phyloP scores from a whole-genome alignment of 768 basidiomycete genomes.

The Lentinula boryana region DNA sequence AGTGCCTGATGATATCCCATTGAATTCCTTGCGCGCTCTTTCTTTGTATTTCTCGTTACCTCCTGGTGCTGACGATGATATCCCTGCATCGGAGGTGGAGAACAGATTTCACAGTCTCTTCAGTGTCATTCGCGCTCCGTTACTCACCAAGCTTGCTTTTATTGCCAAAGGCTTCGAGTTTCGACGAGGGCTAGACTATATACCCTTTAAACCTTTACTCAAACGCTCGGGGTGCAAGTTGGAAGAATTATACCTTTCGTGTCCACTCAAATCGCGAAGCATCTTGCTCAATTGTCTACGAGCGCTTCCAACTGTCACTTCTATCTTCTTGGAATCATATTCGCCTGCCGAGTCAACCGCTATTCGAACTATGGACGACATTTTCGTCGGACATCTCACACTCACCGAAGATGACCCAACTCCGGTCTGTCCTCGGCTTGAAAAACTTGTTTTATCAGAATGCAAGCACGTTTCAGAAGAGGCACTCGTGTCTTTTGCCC shows the following conservation, averaged over 20 bases:
- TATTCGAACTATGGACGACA: not conserved
- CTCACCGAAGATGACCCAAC: not conserved
- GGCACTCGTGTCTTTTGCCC: not conserved
- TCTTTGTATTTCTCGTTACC: not conserved
- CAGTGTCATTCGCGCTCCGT: conserved; percentile 1
- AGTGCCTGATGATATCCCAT: not conserved
- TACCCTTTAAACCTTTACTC: conserved; percentile 1
- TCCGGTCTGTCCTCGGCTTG: conserved; percentile 1
- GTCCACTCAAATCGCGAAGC: not conserved
- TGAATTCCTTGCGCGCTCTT: not conserved
- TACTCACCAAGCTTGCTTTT: not conserved
- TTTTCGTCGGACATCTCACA: not conserved
- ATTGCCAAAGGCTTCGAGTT: not conserved
- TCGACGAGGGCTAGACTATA: not conserved
- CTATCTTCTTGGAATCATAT: not conserved
- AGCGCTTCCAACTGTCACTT: not conserved
- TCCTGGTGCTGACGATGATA: not conserved
- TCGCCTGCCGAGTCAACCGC: not conserved
- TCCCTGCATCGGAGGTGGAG: not conserved
- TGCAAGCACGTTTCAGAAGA: not conserved
- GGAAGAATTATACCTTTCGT: not conserved
- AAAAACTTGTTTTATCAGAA: not conserved
- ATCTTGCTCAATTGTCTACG: not conserved
- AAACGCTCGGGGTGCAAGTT: not conserved
- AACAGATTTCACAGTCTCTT: not conserved